Percentiles rank a stretch among this genome's conserved stretches.
These are phyloP conservation scores for Curvularia eragrostidis DNA, from an alignment of 2,329 filamentous ascomycete species.

Conservation along the genomic window DNA sequence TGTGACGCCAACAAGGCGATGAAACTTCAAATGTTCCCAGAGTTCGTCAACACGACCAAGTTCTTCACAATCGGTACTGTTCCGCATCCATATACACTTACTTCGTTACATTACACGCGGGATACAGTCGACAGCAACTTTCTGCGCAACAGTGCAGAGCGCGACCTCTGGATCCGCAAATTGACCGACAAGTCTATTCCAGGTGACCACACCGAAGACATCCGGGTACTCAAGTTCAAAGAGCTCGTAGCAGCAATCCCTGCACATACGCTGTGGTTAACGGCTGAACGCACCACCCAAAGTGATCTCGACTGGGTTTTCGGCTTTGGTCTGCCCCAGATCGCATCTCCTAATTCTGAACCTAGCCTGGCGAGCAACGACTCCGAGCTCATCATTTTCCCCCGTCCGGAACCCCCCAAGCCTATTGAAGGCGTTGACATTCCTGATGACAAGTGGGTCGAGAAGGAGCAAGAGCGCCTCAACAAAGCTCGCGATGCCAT, in stretches of 20 bases:
- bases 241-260: slow-evolving; percentile 73
- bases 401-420: slow-evolving; percentile 55
- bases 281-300: slow-evolving; percentile 68
- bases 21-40: slow-evolving; percentile 69
- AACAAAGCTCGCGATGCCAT: slow-evolving; percentile 57
- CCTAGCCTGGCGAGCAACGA: slow-evolving; percentile 65
- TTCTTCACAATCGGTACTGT: slow-evolving; percentile 85
- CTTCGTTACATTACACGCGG: slow-evolving; percentile 67
- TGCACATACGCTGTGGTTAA: slow-evolving; percentile 78
- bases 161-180: slow-evolving; percentile 79
- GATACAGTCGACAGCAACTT: slow-evolving; percentile 53
- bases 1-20: slow-evolving; percentile 70
- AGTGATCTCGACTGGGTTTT: slow-evolving; percentile 87
- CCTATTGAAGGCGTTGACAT: slow-evolving; percentile 59
- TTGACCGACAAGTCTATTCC: slow-evolving; percentile 74
- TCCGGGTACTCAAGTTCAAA: slow-evolving; percentile 78
- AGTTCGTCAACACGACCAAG: slow-evolving; percentile 74
- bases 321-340: slow-evolving; percentile 78
- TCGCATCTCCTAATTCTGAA: slow-evolving; percentile 60
- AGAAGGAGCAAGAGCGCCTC: slow-evolving; percentile 64
- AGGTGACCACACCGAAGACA: slow-evolving; percentile 65
- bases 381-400: slow-evolving; percentile 57
- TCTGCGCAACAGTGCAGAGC: slow-evolving; percentile 65
- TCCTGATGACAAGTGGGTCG: slow-evolving; percentile 60
- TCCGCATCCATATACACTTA: slow-evolving; percentile 88